Evolutionary conservation across 2,329 filamentous ascomycete genomes (phyloP), one percentile per base, ranked within the genome.

Genomic region (Verticillium albo-atrum): DNA sequence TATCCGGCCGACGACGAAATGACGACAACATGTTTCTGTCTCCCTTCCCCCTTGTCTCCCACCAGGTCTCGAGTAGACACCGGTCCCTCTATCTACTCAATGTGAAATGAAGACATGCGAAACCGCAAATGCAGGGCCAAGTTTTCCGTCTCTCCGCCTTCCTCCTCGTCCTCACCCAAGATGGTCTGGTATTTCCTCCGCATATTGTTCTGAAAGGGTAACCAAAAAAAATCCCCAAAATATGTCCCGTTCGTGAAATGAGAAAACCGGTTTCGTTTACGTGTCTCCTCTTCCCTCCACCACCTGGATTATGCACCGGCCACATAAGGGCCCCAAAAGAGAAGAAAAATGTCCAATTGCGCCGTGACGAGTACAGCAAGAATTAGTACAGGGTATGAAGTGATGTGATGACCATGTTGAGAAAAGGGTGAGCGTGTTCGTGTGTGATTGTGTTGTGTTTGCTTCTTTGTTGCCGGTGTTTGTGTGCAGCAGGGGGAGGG

Each of bases 371-470:
- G 26, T 30, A 53, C 51, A 53, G 25, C 26, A 32, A 51, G 28
- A 57, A 57, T 57, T 57, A 57, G 55, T 57, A 57, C 55, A 52
- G 5, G 55, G 37, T 51, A 51, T 51, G 17, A 32, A 50, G 17
- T 20, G 34, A 26, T 34, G 25, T 37, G 9, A 23, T n/a, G 20
- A 32, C 5, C 28, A 54, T 54, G 52, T 32, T 32, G 52, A 32
- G 52, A 32, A 50, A 23, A 14, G n/a, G 35, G 20, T 50, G 42
- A 50, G 42, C 42, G n/a, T 50, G 42, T 50, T 50, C 15, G 27
- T 54, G 51, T 14, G 50, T 52, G 23, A 17, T 37, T 37, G 35
- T 47, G 37, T 23, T 23, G 42, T 50, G 42, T 50, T 50, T 50
- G 42, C 42, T 50, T 50, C 20, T 50, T 50, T 50, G 42, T 26